phyloP scores from a whole-genome alignment of 345 rosid genomes.

The Alliaria petiolata region DNA sequence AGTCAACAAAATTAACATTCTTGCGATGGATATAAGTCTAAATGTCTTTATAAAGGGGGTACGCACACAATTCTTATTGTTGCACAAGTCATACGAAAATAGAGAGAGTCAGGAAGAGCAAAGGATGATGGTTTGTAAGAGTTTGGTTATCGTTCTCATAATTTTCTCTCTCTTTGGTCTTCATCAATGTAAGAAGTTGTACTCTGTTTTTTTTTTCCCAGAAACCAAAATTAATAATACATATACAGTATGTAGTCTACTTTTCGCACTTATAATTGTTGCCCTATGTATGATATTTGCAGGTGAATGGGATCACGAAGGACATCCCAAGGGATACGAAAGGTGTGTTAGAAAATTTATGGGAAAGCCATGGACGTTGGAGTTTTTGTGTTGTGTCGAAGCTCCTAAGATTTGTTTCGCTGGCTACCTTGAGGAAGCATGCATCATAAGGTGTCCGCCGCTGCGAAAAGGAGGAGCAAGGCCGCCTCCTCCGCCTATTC shows the following conservation, averaged over 20 bases:
- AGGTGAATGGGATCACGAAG: not conserved
- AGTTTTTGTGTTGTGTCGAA: conserved; percentile 3
- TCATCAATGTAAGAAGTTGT: not conserved
- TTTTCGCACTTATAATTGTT: not conserved
- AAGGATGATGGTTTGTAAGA: not conserved
- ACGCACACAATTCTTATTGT: too few species aligned
- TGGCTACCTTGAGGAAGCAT: not conserved
- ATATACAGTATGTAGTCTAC: not conserved
- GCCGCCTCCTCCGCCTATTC: too few species aligned
- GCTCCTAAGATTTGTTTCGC: not conserved
- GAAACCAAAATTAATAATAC: not conserved
- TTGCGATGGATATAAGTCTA: too few species aligned
- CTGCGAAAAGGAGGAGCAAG: too few species aligned
- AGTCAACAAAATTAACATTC: too few species aligned
- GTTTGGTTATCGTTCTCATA: not conserved
- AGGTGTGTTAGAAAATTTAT: not conserved
- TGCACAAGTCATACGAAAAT: too few species aligned
- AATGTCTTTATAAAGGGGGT: too few species aligned
- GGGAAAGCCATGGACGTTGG: not conserved
- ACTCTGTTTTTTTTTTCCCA: not conserved
- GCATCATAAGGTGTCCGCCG: not conserved
- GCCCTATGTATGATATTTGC: not conserved
- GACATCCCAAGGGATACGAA: not conserved
- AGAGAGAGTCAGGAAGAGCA: too few species aligned
- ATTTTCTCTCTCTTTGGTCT: not conserved